A percentile compares a stretch with the other conserved stretches of the same genome.
Evolutionary conservation across 306 rosid genomes (phyloP).

Genomic region (Medicago arabica): DNA sequence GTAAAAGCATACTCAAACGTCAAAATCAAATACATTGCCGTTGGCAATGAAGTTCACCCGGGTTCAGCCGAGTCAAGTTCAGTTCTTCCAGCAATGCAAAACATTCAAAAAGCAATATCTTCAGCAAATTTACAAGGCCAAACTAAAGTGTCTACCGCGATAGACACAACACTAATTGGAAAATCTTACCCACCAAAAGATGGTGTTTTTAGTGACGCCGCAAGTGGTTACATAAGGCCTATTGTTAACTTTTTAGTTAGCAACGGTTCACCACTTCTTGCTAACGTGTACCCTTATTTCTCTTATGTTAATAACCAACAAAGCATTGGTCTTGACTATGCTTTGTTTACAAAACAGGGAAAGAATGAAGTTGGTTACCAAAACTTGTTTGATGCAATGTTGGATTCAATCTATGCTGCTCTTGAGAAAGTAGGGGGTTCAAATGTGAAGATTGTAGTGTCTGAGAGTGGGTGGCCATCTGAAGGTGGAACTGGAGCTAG

Average conservation of each 20-base stretch:
- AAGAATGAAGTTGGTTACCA: constrained; percentile 54
- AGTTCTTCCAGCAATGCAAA: constrained; percentile 52
- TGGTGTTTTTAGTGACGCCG: constrained; percentile 45
- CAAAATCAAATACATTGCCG: constrained; percentile 54
- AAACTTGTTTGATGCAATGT: constrained; percentile 59
- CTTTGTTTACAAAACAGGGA: constrained; percentile 54
- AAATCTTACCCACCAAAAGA: constrained; percentile 57
- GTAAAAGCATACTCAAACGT: constrained; percentile 48
- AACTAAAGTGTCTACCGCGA: constrained; percentile 67
- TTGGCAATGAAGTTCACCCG: constrained; percentile 61
- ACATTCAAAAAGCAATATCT: constrained; percentile 51
- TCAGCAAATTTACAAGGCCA: constrained; percentile 56
- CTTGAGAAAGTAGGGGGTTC: constrained; percentile 63
- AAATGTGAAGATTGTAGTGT: constrained; percentile 55
- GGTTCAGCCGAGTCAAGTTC: constrained; percentile 20
- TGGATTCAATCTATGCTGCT: constrained; percentile 68
- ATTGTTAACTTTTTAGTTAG: constrained; percentile 47
- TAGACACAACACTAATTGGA: constrained; percentile 45
- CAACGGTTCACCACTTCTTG: constrained; percentile 74
- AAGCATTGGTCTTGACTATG: constrained; percentile 47
- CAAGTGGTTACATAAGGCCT: constrained; percentile 52
- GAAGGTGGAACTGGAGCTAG: constrained; percentile 53
- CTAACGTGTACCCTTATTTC: constrained; percentile 70
- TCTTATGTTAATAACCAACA: constrained; percentile 22
- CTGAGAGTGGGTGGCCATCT: constrained; percentile 87